phyloP scores from a whole-genome alignment of 2,329 filamentous ascomycete genomes.

The Xylaria sp. region DNA sequence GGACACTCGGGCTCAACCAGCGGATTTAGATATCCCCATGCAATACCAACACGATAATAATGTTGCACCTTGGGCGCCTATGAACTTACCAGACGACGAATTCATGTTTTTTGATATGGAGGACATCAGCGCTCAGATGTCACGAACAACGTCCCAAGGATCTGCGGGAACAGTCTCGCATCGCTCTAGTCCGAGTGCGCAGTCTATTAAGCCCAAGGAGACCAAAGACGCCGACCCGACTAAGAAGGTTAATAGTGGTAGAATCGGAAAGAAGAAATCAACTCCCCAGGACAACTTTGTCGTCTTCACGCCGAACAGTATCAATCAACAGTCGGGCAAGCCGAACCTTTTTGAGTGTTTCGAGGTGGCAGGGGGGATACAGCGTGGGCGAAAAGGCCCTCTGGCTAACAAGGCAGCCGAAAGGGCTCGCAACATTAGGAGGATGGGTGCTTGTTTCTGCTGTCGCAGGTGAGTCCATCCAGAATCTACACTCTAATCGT shows the following conservation, averaged over 20 bases:
- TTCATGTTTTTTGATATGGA: conserved; percentile 52
- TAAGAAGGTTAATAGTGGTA: conserved; percentile 57
- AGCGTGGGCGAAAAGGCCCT: conserved; percentile 67
- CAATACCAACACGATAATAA: conserved; percentile 52
- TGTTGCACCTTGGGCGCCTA: conserved; percentile 57
- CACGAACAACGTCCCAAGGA: conserved; percentile 45
- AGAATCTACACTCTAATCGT: conserved; percentile 3
- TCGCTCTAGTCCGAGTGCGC: conserved; percentile 46
- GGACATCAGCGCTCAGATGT: conserved; percentile 48
- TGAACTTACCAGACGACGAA: conserved; percentile 51
- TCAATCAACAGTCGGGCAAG: conserved; percentile 61
- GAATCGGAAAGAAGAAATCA: conserved; percentile 59
- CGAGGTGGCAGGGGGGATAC: conserved; percentile 63
- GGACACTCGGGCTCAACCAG: conserved; percentile 44
- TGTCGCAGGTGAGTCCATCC: conserved; percentile 55
- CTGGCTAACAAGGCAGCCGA: conserved; percentile 65
- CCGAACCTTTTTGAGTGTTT: conserved; percentile 66
- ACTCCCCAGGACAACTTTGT: conserved; percentile 60
- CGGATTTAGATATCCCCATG: conserved; percentile 54
- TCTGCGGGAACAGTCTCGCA: conserved; percentile 41
- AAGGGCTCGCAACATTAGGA: conserved; percentile 64
- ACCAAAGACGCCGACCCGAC: conserved; percentile 50
- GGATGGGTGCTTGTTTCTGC: conserved; percentile 68
- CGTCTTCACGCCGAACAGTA: conserved; percentile 65
- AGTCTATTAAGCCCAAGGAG: conserved; percentile 43